Evolutionary conservation across 2,329 filamentous ascomycete species (phyloP), one percentile per base, ranked within the genome.

Genomic region (Acrodontium crateriforme): DNA sequence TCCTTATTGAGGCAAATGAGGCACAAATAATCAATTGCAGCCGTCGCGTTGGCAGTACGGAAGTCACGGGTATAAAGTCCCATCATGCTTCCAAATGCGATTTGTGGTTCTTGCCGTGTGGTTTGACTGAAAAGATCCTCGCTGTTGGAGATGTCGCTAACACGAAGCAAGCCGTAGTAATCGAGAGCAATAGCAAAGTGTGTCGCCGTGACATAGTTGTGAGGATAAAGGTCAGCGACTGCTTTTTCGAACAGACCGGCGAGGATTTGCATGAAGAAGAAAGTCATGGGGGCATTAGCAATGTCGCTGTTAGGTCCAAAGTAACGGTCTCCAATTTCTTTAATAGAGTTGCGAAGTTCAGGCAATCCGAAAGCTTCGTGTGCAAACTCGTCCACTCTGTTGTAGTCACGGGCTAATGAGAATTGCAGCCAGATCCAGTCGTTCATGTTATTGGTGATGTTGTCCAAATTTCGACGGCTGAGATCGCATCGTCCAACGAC

Each of bases 41-140:
- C 81, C 32, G 80, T 79, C 5, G 84, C 79, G 46, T 91, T 77
- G 12, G 84, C 85, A 16, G 83, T 82, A 28, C 89, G 78, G 70
- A 98, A 98, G 55, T 94, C 85, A 29, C 79, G 73, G 4, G 91
- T 98, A 62, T 98, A 98, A 53, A 89, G 83, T 21, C 87, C 91
- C 36, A 95, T 66, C 64, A 95, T 81, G 34, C 80, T 78, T 24
- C 82, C 85, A 57, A 95, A 95, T 62, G 89, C 93, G 56, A 98
- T 77, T 52, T 94, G 84, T 4, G 84, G 68, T 38, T 72, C 65
- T 38, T 71, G 69, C 41, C 74, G 71, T 45, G 69, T 78, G 42
- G 72, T 82, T 54, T 72, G 70, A 7, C 67, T 69, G 26, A 77
- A 49, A 14, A 71, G 57, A 44, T 91, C 80, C 48, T 78, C 74